phyloP scores from a whole-genome alignment of 2,329 filamentous ascomycete species.

The Zymoseptoria ardabiliae region DNA sequence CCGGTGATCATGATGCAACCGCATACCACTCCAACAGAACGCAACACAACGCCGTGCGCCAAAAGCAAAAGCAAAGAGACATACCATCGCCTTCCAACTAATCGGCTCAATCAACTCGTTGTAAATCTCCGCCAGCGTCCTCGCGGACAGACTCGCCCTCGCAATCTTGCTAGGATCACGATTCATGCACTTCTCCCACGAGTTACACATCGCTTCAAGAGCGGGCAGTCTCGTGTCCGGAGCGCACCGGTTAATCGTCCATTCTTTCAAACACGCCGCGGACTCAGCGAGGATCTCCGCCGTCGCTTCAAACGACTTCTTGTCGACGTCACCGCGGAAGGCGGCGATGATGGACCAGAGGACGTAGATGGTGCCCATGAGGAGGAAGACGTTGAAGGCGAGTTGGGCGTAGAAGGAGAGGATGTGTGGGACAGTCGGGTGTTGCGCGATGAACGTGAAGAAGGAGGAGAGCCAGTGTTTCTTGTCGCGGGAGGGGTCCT shows the following conservation, averaged over 20 bases:
- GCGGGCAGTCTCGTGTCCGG: constrained; percentile 62
- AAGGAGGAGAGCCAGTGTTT: constrained; percentile 36
- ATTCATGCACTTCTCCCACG: constrained; percentile 84
- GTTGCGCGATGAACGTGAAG: constrained; percentile 56
- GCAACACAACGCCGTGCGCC: too few species aligned
- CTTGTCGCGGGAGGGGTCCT: constrained; percentile 12
- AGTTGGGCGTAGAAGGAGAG: constrained; percentile 61
- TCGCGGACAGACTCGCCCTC: constrained; percentile 71
- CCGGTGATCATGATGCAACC: constrained; percentile 26
- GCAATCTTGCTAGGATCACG: constrained; percentile 72
- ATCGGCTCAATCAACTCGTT: constrained; percentile 90
- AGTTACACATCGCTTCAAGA: constrained; percentile 63
- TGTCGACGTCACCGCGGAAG: constrained; percentile 66
- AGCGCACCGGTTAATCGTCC: constrained; percentile 66
- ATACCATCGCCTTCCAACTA: constrained; percentile 70
- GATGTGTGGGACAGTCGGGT: constrained; percentile 58
- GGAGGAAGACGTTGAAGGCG: constrained; percentile 57
- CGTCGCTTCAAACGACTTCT: constrained; percentile 62
- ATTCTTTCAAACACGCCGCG: constrained; percentile 64
- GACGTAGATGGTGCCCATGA: constrained; percentile 56
- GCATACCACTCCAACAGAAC: too few species aligned
- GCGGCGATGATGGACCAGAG: constrained; percentile 51
- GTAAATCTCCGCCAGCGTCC: constrained; percentile 85
- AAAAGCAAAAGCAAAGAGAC: neutral
- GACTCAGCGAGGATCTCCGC: constrained; percentile 63